These are phyloP conservation scores for Nicotiana tomentosiformis DNA, from an alignment of 257 asterid genomes.

Conservation along the genomic window DNA sequence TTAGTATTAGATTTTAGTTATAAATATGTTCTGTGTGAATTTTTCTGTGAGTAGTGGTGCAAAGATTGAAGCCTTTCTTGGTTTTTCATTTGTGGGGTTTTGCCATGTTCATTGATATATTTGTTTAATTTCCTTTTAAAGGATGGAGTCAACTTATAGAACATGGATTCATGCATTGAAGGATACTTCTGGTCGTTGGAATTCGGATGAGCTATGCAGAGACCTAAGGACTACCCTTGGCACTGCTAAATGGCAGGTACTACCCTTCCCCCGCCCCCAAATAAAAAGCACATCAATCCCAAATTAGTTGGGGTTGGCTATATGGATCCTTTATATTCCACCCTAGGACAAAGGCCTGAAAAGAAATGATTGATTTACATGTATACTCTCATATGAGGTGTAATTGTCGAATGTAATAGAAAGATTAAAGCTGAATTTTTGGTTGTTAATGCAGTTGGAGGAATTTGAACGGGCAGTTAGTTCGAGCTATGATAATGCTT, in stretches of 20 bases:
- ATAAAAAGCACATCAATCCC: not conserved
- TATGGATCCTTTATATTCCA: not conserved
- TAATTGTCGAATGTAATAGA: not conserved
- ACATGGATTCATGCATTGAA: conserved; percentile 83
- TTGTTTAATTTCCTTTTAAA: conserved; percentile 15
- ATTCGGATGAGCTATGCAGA: conserved; percentile 60
- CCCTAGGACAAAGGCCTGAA: not conserved
- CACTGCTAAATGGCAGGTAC: conserved; percentile 95
- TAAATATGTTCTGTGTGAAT: not conserved
- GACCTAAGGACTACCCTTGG: conserved; percentile 80
- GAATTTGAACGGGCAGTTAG: conserved; percentile 83
- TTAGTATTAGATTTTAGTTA: not conserved
- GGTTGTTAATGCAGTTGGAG: conserved; percentile 64
- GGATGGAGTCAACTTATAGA: conserved; percentile 93
- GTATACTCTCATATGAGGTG: not conserved
- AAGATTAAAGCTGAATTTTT: not conserved
- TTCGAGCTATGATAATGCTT: conserved; percentile 44
- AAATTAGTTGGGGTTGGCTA: not conserved
- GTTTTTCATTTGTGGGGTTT: not conserved
- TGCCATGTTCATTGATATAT: not conserved
- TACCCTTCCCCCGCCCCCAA: not conserved
- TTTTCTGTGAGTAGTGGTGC: not conserved
- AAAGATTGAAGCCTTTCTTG: not conserved
- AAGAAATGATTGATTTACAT: not conserved
- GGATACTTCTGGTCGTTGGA: conserved; percentile 57